Evolutionary conservation across 177 flowering plant genomes (phyloP), one percentile per base, ranked within the genome.

Genomic region (Telopea speciosissima): DNA sequence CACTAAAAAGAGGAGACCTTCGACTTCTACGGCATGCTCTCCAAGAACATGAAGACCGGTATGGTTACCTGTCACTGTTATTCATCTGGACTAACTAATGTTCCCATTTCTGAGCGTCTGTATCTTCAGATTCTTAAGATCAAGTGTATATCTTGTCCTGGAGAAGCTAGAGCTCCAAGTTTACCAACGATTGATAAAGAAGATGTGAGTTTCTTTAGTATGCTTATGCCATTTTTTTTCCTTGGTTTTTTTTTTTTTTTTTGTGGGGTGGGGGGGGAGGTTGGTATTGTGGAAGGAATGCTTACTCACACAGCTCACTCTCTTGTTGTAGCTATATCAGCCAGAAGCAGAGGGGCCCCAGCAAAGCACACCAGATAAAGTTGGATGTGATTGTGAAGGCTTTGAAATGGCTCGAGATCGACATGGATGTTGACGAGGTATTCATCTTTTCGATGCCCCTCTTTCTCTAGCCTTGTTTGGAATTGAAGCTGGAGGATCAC

Each of bases 111-210:
- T 69, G 22, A 63, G 22, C 60, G n/a, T 68, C 54, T 79, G 7
- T 65, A 13, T 76, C 21, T 0, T 72, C 84, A 95, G 99, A 77
- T 96, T 96, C 82, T 80, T 93, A 69, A 90, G 97, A 74, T 90
- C 97, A 28, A 97, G 99, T 62, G 98, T 93, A 17, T 96, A 89
- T 81, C 98, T 96, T 77, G 99, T 93, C 74, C 82, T 96, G n/a
- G 99, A 96, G 84, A 93, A 91, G 88, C 80, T 93, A 33, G 99
- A 96, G 79, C 95, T 96, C 66, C 99, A 93, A 86, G 98, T 96
- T 66, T 96, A 93, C 79, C 98, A 88, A 75, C 81, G 97, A 82
- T 63, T 96, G 72, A 68, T 93, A 22, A 96, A 96, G 85, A 96
- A 90, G 78, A 96, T 96, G 98, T 93, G 81, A 83, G 90, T 73